phyloP scores from a whole-genome alignment of 352 stramenopile genomes.

The Phytophthora pluvialis region DNA sequence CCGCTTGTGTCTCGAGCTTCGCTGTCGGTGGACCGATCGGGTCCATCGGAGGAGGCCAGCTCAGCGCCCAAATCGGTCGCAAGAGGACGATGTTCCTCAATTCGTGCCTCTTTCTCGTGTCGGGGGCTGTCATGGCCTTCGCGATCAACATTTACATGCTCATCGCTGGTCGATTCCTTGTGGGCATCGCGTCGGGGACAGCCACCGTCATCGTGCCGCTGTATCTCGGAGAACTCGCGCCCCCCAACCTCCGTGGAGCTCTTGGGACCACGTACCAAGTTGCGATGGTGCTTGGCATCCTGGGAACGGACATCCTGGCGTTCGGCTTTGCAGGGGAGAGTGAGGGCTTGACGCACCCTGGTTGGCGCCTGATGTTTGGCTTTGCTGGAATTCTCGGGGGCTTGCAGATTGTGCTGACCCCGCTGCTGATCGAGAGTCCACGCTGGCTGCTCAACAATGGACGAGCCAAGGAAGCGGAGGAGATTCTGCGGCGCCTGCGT shows the following conservation, averaged over 20 bases:
- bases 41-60: constrained; percentile 53
- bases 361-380: constrained; percentile 72
- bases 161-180: constrained; percentile 67
- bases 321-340: constrained; percentile 65
- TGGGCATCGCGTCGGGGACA: constrained; percentile 67
- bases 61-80: constrained; percentile 55
- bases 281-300: constrained; percentile 65
- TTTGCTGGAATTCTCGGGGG: constrained; percentile 63
- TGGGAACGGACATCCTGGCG: constrained; percentile 51
- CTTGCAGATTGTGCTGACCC: constrained; percentile 54
- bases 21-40: constrained; percentile 65
- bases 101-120: constrained; percentile 62
- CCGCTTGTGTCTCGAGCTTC: constrained; percentile 67
- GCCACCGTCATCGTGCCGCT: constrained; percentile 74
- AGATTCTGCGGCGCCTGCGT: constrained; percentile 55
- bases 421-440: constrained; percentile 69
- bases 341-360: constrained; percentile 48
- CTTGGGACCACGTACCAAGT: constrained; percentile 77
- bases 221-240: constrained; percentile 73
- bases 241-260: constrained; percentile 66
- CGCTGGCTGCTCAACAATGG: constrained; percentile 75
- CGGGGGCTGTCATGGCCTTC: constrained; percentile 59
- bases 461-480: constrained; percentile 54
- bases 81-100: constrained; percentile 62
- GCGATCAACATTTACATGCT: constrained; percentile 77